Conservation (phyloP, 2,329 filamentous ascomycete species). For the Mariannaea elegans region DNA sequence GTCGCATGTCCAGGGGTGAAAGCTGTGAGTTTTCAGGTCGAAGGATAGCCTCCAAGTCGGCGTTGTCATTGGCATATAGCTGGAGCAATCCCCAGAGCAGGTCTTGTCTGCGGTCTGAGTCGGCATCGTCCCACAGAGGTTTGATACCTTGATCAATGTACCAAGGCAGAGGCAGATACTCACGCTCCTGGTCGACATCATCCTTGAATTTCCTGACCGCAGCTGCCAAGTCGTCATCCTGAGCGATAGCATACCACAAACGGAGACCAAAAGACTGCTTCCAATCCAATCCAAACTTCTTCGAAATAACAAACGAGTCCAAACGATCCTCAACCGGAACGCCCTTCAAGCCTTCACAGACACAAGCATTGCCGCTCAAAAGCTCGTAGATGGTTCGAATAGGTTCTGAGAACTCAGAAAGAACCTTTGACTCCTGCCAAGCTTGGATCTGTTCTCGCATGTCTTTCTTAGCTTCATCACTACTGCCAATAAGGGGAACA, state of each 20-base stretch:
- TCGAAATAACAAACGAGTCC: slow-evolving; percentile 81
- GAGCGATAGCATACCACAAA: slow-evolving; percentile 83
- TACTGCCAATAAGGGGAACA: slow-evolving; percentile 81
- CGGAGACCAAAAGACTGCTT: slow-evolving; percentile 90
- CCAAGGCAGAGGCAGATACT: slow-evolving; percentile 78
- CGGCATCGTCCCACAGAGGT: slow-evolving; percentile 67
- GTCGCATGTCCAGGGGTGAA: slow-evolving; percentile 76
- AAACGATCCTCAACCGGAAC: slow-evolving; percentile 82
- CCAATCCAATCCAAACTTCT: slow-evolving; percentile 90
- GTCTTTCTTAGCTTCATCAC: slow-evolving; percentile 73
- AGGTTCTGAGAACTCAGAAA: slow-evolving; percentile 86
- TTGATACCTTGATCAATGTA: slow-evolving; percentile 69
- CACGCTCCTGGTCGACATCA: slow-evolving; percentile 76
- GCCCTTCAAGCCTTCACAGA: slow-evolving; percentile 78
- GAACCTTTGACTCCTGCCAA: slow-evolving; percentile 84
- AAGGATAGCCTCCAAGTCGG: slow-evolving; percentile 74
- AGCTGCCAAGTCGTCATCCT: slow-evolving; percentile 72
- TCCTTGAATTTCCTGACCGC: slow-evolving; percentile 79
- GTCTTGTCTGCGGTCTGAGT: slow-evolving; percentile 72
- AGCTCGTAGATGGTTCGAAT: slow-evolving; percentile 91
- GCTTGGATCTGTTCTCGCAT: slow-evolving; percentile 82
- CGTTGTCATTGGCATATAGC: slow-evolving; percentile 72
- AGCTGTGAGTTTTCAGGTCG: slow-evolving; percentile 80
- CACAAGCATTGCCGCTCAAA: slow-evolving; percentile 85
- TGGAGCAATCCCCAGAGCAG: slow-evolving; percentile 88